Evolutionary conservation across 129 eudicot species (phyloP).

Genomic region (Flaveria linearis): DNA sequence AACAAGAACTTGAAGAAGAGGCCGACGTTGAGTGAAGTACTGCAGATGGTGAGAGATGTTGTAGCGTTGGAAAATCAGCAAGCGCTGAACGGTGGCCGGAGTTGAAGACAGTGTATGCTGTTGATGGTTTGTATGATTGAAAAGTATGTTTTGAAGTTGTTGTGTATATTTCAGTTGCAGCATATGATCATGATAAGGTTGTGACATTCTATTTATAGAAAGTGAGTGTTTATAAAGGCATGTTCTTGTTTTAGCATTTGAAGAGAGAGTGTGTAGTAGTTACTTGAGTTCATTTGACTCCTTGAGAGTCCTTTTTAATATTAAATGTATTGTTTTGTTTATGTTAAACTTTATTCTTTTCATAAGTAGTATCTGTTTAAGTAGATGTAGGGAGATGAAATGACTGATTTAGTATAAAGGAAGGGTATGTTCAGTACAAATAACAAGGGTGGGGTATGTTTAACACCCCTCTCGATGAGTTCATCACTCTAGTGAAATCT

Average conservation of each 20-base stretch:
- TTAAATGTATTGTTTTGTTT: neutral
- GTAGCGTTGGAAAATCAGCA: neutral
- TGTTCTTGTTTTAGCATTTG: neutral
- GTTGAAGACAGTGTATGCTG: neutral
- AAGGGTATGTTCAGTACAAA: too few species aligned
- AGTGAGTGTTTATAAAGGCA: constrained; percentile 8
- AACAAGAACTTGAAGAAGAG: constrained; percentile 47
- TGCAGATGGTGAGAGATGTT: constrained; percentile 35
- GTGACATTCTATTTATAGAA: neutral
- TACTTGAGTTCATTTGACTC: constrained; percentile 2
- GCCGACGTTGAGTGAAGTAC: constrained; percentile 59
- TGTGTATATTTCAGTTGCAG: neutral
- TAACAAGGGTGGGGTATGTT: too few species aligned
- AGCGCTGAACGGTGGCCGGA: neutral
- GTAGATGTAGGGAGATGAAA: too few species aligned
- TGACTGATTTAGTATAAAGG: too few species aligned
- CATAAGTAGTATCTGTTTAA: too few species aligned
- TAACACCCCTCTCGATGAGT: too few species aligned
- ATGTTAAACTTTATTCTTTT: too few species aligned
- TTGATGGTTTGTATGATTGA: too few species aligned
- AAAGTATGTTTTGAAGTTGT: neutral
- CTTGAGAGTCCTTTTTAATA: too few species aligned
- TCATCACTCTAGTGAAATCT: too few species aligned
- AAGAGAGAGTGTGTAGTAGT: neutral
- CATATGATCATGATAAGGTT: neutral